These are phyloP conservation scores for Vararia minispora DNA, from an alignment of 768 basidiomycete species.

Conservation along the genomic window DNA sequence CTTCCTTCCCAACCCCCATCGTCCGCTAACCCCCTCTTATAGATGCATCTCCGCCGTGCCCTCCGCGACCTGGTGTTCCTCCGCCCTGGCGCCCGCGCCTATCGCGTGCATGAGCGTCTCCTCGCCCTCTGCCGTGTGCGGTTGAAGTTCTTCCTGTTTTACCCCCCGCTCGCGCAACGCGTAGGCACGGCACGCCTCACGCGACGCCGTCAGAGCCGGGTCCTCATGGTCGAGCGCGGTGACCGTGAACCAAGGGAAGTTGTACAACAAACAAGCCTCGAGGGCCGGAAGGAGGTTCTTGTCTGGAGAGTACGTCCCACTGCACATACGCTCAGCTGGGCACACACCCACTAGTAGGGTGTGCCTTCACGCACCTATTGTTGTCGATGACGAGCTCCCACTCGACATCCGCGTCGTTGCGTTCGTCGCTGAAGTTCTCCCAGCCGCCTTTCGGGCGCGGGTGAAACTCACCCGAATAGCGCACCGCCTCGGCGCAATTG, in stretches of 20 bases:
- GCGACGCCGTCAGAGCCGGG: conserved; percentile 41
- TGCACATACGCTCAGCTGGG: too few relatives aligned
- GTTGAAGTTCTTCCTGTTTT: conserved; percentile 48
- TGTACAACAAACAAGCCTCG: conserved; percentile 54
- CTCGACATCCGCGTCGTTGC: conserved; percentile 39
- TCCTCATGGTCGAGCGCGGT: conserved; percentile 46
- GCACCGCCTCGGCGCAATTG: conserved; percentile 54
- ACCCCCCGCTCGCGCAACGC: conserved; percentile 52
- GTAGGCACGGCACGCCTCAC: conserved; percentile 58
- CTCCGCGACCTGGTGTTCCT: conserved; percentile 11
- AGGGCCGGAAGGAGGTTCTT: conserved; percentile 46
- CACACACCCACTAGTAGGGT: too few relatives aligned
- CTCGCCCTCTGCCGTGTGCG: conserved; percentile 44
- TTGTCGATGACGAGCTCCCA: conserved; percentile 88
- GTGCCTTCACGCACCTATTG: too few relatives aligned
- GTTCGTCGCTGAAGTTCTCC: conserved; percentile 46
- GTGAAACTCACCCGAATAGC: conserved; percentile 76
- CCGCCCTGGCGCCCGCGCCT: conserved; percentile 15
- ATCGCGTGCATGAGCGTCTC: conserved; percentile 36
- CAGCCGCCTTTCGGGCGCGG: conserved; percentile 61
- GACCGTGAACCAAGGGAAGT: conserved; percentile 57
- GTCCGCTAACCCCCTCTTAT: conserved; percentile 15
- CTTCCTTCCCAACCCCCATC: too few relatives aligned
- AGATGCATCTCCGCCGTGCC: too few relatives aligned
- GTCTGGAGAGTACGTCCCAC: conserved; percentile 80